These are phyloP conservation scores for Annulohypoxylon stygium DNA, from an alignment of 495 filamentous ascomycete genomes.

Conservation along the genomic window DNA sequence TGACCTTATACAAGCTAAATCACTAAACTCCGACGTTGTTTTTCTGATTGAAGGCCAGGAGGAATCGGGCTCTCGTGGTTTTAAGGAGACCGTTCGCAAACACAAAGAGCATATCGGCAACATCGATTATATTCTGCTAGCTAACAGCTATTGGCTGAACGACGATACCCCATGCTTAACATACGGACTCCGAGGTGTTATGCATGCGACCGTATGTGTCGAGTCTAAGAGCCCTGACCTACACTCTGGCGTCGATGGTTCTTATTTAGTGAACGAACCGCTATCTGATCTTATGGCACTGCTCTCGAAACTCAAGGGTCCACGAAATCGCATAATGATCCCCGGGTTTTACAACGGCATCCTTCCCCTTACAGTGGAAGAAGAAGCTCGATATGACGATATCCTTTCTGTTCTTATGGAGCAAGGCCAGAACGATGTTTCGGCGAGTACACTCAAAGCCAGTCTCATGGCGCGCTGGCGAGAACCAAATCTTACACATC, in stretches of 20 bases:
- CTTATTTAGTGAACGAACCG: conserved; percentile 86
- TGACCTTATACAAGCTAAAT: conserved; percentile 82
- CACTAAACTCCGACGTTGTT: conserved; percentile 84
- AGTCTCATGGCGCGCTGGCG: conserved; percentile 94
- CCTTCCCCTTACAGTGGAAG: conserved; percentile 77
- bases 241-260: conserved; percentile 96
- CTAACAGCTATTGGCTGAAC: conserved; percentile 98
- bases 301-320: conserved; percentile 80
- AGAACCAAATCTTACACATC: conserved; percentile 93
- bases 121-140: conserved; percentile 92
- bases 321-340: conserved; percentile 71
- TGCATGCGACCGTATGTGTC: conserved; percentile 90
- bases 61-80: conserved; percentile 92
- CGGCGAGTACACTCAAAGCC: conserved; percentile 75
- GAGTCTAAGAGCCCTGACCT: conserved; percentile 89
- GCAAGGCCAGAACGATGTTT: conserved; percentile 74
- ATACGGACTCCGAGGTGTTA: conserved; percentile 93
- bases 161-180: conserved; percentile 95
- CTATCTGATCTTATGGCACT: conserved; percentile 89
- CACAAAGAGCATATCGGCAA: conserved; percentile 88
- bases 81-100: conserved; percentile 79
- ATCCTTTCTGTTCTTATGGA: conserved; percentile 81
- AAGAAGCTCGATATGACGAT: conserved; percentile 84
- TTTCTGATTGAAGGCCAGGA: conserved; percentile 98
- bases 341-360: conserved; percentile 88